Evolutionary conservation across 768 basidiomycete species (phyloP).

Genomic region (Termitomyces sp.): DNA sequence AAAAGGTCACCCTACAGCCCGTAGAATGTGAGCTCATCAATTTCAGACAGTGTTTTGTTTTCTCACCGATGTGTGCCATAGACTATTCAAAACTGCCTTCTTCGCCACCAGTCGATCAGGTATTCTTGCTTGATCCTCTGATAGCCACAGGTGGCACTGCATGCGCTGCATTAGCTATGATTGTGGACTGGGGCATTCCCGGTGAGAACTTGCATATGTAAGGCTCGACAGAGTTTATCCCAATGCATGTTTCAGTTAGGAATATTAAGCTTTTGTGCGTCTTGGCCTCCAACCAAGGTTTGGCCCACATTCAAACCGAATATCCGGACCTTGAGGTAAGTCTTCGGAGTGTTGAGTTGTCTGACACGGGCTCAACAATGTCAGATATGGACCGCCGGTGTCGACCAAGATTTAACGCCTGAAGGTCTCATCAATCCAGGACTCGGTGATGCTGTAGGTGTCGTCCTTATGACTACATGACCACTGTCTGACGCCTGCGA

Average conservation of each 20-base stretch:
- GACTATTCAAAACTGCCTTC: slow-evolving; percentile 90
- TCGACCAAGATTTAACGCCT: slow-evolving; percentile 65
- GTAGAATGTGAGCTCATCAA: slow-evolving; percentile 70
- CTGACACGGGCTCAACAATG: neutral
- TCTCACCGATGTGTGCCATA: slow-evolving; percentile 20
- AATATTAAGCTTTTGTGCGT: slow-evolving; percentile 81
- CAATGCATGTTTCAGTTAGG: slow-evolving; percentile 33
- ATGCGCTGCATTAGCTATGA: slow-evolving; percentile 81
- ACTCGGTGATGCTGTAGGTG: slow-evolving; percentile 80
- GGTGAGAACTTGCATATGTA: slow-evolving; percentile 31
- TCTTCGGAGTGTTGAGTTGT: neutral
- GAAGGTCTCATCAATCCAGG: slow-evolving; percentile 88
- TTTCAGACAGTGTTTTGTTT: neutral
- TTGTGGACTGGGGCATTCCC: slow-evolving; percentile 77
- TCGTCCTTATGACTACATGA: neutral
- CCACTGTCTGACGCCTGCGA: neutral
- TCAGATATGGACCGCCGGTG: slow-evolving; percentile 83
- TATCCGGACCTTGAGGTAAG: slow-evolving; percentile 80
- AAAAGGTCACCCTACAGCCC: slow-evolving; percentile 82
- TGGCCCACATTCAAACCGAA: slow-evolving; percentile 55
- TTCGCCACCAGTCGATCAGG: slow-evolving; percentile 67
- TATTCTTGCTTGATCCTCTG: slow-evolving; percentile 88
- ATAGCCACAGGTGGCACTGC: slow-evolving; percentile 95
- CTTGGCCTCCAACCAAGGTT: slow-evolving; percentile 72
- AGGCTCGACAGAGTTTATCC: neutral